A percentile compares a stretch with the other conserved stretches of the same genome.
Conservation (phyloP, 305 asterid species). For the Fraxinus ornus region DNA sequence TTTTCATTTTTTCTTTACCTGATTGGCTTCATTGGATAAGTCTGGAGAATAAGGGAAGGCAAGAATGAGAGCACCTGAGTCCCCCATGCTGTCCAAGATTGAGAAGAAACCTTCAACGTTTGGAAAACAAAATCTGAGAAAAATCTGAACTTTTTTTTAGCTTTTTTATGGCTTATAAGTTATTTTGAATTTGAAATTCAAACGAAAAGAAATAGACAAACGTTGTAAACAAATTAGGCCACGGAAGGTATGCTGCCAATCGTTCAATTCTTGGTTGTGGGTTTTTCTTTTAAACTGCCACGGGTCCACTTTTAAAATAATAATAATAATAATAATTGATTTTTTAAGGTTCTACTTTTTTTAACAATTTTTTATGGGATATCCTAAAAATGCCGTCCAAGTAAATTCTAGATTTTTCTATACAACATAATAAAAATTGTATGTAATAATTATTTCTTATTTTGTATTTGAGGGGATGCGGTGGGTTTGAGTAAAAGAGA, state of each 20-base stretch:
- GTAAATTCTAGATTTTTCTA: no score
- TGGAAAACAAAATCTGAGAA: background rate
- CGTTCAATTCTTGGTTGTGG: background rate
- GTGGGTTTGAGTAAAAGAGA: background rate
- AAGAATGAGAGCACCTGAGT: conserved; percentile 69
- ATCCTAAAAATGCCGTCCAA: background rate
- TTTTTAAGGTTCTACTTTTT: background rate
- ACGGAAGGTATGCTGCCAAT: background rate
- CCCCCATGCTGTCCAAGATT: conserved; percentile 48
- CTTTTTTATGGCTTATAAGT: background rate
- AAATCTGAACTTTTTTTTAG: background rate
- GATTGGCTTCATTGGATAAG: conserved; percentile 60
- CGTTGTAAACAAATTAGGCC: background rate
- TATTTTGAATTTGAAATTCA: background rate
- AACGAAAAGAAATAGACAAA: background rate
- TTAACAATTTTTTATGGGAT: background rate
- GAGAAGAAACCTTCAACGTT: background rate
- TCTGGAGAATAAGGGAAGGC: conserved; percentile 72
- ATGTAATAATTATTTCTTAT: background rate
- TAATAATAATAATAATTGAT: background rate
- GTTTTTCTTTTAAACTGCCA: background rate
- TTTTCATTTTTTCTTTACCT: conserved; percentile 31
- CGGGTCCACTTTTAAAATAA: background rate
- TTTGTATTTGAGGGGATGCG: background rate
- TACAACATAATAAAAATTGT: background rate